Base-by-base conservation (phyloP, 257 asterid species). In the Solanum piurae region DNA sequence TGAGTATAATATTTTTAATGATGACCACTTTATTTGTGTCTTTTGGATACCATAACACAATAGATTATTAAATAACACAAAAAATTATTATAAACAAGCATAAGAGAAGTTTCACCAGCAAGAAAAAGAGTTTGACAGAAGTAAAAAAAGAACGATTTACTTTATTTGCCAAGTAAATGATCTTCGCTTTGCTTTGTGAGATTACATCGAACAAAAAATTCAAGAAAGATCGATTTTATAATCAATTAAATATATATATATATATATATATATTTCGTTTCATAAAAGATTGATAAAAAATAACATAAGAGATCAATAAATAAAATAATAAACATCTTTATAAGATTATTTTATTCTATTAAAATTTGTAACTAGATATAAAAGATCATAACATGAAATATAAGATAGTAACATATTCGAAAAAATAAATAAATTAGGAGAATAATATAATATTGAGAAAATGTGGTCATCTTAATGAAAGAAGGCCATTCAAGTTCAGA, bases 1-100 rank as follows among this genome's bases (percentile, higher is more conserved):
- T 11, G 64, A 82, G 49, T 84, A 3, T 3, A 84, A 55, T 20
- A 58, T 31, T 83, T 83, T 21, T 5, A 62, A 84, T 84, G 10
- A 62, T 60, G 16, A 23, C 76, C 89, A 71, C 33, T 83, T 82
- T 74, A 31, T 83, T 89, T 74, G 89, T 89, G 89, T 86, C 83
- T 87, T 7, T 36, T 25, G 89, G 88, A 6, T 31, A 71, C 12
- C 7, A 29, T 69, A 69, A 13, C 75, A 69, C 23, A 64, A 62
- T 62, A 12, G 31, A 62, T 62, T 58, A 23, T 23, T 66, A 66
- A 12, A 68, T 68, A 68, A 68, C 36, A 68, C 1, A 64, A 64
- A n/a, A 64, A 4, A 64, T 2, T 7, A 64, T 64, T 64, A 64
- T 5, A 64, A 25, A 23, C 12, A 46, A 46, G 55, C 55, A 46